A percentile compares a stretch with the other conserved stretches of the same genome.
These are phyloP conservation scores for Penicillium coprophilum DNA, from an alignment of 495 filamentous ascomycete species.

Conservation along the genomic window DNA sequence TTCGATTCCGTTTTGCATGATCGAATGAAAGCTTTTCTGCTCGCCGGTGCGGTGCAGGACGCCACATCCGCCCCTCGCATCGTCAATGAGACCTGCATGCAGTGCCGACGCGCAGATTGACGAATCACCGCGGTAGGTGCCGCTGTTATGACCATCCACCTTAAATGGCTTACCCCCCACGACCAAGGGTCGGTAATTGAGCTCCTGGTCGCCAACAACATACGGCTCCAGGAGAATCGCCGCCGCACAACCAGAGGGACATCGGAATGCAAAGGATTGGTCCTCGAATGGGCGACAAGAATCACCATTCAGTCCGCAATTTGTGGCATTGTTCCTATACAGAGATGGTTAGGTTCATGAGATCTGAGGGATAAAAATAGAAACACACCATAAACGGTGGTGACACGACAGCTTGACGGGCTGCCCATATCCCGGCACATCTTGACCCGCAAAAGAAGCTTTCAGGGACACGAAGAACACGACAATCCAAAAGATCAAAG, in stretches of 20 bases:
- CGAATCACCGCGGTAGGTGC: slow-evolving; percentile 73
- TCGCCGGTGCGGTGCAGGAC: slow-evolving; percentile 63
- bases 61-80: slow-evolving; percentile 69
- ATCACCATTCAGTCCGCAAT: slow-evolving; percentile 71
- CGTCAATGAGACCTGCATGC: slow-evolving; percentile 67
- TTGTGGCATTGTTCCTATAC: slow-evolving; percentile 46
- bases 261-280: slow-evolving; percentile 67
- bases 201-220: slow-evolving; percentile 64
- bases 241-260: slow-evolving; percentile 65
- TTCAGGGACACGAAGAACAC: slow-evolving; percentile 64
- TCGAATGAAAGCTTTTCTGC: slow-evolving; percentile 51
- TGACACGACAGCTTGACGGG: slow-evolving; percentile 55
- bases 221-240: slow-evolving; percentile 66
- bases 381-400: slow-evolving; percentile 51
- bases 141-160: slow-evolving; percentile 31
- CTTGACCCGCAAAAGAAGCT: slow-evolving; percentile 53
- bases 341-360: not conserved
- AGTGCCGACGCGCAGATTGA: slow-evolving; percentile 73
- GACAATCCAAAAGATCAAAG: slow-evolving; percentile 62
- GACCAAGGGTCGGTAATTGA: slow-evolving; percentile 64
- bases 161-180: slow-evolving; percentile 63
- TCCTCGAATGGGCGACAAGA: slow-evolving; percentile 70
- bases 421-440: slow-evolving; percentile 60
- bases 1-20: slow-evolving; percentile 58
- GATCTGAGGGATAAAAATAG: not conserved